phyloP scores from a whole-genome alignment of 345 rosid species.

The Abelmoschus esculentus region DNA sequence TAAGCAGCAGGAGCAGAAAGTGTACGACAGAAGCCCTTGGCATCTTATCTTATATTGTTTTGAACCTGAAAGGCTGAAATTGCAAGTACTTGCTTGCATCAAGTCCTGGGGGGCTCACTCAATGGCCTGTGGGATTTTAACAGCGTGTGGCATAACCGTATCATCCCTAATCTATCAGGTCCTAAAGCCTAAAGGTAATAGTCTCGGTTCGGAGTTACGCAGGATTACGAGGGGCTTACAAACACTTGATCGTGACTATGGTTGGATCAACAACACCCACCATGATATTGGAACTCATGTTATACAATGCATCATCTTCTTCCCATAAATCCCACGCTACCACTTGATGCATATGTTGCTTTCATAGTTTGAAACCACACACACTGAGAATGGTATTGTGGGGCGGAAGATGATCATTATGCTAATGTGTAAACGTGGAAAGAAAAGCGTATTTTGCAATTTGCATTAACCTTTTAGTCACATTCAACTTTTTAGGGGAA shows the following conservation, averaged over 20 bases:
- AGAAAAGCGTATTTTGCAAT: neutral
- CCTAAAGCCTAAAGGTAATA: too few relatives aligned
- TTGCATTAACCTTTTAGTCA: neutral
- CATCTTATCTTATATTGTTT: too few relatives aligned
- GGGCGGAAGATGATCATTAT: neutral
- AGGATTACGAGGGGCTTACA: constrained; percentile 58
- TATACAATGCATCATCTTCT: constrained; percentile 58
- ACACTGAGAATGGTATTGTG: neutral
- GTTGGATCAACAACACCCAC: constrained; percentile 65
- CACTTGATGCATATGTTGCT: neutral
- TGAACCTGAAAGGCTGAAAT: neutral
- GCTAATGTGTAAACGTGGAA: neutral
- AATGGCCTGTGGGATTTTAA: too few relatives aligned
- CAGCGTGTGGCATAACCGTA: too few relatives aligned
- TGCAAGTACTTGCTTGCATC: neutral
- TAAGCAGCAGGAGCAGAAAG: too few relatives aligned
- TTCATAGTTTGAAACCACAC: neutral
- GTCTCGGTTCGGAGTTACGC: constrained; percentile 47
- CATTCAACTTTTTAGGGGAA: neutral
- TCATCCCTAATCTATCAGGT: too few relatives aligned
- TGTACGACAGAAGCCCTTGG: too few relatives aligned
- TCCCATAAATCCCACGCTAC: constrained; percentile 51
- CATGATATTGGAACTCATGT: constrained; percentile 89
- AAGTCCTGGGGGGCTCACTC: neutral
- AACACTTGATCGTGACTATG: constrained; percentile 69